Conservation (phyloP, 345 rosid genomes). For the Alliaria petiolata region DNA sequence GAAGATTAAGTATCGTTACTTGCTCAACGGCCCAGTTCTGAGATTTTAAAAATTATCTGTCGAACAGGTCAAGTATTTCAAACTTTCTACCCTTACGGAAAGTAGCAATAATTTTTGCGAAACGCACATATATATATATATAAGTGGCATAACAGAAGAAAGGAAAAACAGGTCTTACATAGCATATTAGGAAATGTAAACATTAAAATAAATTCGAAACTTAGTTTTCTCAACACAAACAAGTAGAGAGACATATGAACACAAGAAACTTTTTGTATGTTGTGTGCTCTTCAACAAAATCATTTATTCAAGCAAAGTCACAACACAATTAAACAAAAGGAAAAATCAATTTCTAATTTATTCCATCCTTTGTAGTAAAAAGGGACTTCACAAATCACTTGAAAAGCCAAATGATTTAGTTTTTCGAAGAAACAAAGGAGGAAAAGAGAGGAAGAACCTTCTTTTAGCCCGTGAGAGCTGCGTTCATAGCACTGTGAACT, state of each 20-base stretch:
- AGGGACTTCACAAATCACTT: slow-evolving; percentile 22
- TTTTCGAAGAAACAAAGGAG: neutral
- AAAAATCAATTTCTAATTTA: slow-evolving; percentile 21
- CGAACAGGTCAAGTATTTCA: no score
- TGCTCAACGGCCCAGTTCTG: no score
- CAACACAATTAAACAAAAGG: slow-evolving; percentile 15
- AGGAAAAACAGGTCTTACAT: neutral
- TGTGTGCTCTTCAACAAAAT: slow-evolving; percentile 14
- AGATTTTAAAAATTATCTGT: no score
- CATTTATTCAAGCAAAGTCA: slow-evolving; percentile 24
- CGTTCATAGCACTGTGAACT: slow-evolving; percentile 71
- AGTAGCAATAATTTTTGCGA: no score
- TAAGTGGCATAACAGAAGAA: neutral
- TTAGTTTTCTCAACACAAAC: slow-evolving; percentile 10
- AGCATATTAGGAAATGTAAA: neutral
- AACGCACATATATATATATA: no score
- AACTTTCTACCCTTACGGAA: no score
- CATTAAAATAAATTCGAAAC: neutral
- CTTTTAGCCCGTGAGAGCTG: slow-evolving; percentile 52
- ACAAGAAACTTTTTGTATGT: neutral
- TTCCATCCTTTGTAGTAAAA: slow-evolving; percentile 20
- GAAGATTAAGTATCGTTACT: no score
- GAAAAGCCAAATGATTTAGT: slow-evolving; percentile 19
- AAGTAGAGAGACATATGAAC: slow-evolving; percentile 12
- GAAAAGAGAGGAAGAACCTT: slow-evolving; percentile 3